These are phyloP conservation scores for Microbotryum intermedium DNA, from an alignment of 1,284 basidiomycete species.

Conservation along the genomic window DNA sequence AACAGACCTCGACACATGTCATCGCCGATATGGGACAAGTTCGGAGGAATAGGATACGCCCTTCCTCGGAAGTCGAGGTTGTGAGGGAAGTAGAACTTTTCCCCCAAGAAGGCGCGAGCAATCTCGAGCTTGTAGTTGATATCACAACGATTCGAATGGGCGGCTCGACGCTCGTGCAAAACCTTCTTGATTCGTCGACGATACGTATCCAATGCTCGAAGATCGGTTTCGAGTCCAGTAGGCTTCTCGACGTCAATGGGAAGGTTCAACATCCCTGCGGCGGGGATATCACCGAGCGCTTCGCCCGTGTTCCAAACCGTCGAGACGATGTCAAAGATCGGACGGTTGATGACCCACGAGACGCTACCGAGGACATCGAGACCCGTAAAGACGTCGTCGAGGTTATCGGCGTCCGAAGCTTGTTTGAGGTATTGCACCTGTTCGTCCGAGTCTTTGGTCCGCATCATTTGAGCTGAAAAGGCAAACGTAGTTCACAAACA, in stretches of 20 bases:
- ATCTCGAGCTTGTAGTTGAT: slow-evolving; percentile 98
- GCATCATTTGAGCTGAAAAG: slow-evolving; percentile 63
- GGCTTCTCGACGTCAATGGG: slow-evolving; percentile 55
- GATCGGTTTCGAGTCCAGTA: slow-evolving; percentile 53
- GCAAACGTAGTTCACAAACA: neutral
- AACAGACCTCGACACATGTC: slow-evolving; percentile 86
- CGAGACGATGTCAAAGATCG: slow-evolving; percentile 62
- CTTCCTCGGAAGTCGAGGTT: slow-evolving; percentile 97
- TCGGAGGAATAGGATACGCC: slow-evolving; percentile 93
- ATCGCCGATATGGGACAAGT: slow-evolving; percentile 92
- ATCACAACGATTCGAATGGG: slow-evolving; percentile 83
- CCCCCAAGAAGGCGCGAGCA: slow-evolving; percentile 79
- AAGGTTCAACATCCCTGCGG: slow-evolving; percentile 31
- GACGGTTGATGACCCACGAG: slow-evolving; percentile 80
- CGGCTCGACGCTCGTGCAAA: slow-evolving; percentile 59
- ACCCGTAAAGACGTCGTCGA: slow-evolving; percentile 79
- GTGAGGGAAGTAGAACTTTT: slow-evolving; percentile 88
- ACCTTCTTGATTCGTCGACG: slow-evolving; percentile 54
- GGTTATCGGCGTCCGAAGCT: slow-evolving; percentile 63
- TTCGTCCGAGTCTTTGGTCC: slow-evolving; percentile 84
- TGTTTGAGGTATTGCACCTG: slow-evolving; percentile 71
- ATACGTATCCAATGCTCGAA: slow-evolving; percentile 56
- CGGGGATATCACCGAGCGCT: slow-evolving; percentile 38
- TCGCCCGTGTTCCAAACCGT: slow-evolving; percentile 66
- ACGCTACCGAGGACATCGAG: slow-evolving; percentile 85